These are phyloP conservation scores for Fusarium sp. DNA, from an alignment of 2,329 filamentous ascomycete species.

Conservation along the genomic window DNA sequence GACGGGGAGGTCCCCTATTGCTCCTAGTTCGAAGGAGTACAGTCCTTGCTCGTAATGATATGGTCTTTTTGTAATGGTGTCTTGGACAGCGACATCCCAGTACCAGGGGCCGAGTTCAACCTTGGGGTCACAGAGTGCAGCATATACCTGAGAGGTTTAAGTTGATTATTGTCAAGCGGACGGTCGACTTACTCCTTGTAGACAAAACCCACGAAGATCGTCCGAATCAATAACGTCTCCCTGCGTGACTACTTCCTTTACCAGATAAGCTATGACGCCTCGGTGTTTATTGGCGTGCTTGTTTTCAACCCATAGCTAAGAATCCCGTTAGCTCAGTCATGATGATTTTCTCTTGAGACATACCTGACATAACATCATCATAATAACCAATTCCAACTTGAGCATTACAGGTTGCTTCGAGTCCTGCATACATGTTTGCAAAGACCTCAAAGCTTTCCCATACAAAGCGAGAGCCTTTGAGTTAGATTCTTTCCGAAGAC, in stretches of 20 bases:
- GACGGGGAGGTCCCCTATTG: conserved; percentile 11
- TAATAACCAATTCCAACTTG: conserved; percentile 21
- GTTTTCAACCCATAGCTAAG: conserved; percentile 27
- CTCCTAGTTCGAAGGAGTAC: conserved; percentile 18
- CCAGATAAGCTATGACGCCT: background rate
- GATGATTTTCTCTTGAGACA: accelerated
- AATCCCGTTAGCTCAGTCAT: background rate
- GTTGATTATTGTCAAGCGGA: accelerated
- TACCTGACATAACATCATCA: conserved; percentile 30
- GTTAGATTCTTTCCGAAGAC: background rate
- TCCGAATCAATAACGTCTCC: background rate
- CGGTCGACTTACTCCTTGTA: conserved; percentile 3
- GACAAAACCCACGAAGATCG: conserved; percentile 14
- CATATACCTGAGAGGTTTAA: conserved; percentile 12
- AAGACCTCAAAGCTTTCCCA: conserved; percentile 11
- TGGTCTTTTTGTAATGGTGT: conserved; percentile 7
- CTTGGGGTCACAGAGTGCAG: conserved; percentile 7
- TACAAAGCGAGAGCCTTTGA: background rate
- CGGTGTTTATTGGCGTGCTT: conserved; percentile 21
- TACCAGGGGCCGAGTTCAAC: conserved; percentile 28
- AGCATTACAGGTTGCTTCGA: background rate
- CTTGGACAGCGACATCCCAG: conserved; percentile 19
- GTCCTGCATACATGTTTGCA: conserved; percentile 16
- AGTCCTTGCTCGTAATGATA: conserved; percentile 10
- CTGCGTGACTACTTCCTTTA: conserved; percentile 13